phyloP scores from a whole-genome alignment of 495 filamentous ascomycete species.

The Talaromyces liani region DNA sequence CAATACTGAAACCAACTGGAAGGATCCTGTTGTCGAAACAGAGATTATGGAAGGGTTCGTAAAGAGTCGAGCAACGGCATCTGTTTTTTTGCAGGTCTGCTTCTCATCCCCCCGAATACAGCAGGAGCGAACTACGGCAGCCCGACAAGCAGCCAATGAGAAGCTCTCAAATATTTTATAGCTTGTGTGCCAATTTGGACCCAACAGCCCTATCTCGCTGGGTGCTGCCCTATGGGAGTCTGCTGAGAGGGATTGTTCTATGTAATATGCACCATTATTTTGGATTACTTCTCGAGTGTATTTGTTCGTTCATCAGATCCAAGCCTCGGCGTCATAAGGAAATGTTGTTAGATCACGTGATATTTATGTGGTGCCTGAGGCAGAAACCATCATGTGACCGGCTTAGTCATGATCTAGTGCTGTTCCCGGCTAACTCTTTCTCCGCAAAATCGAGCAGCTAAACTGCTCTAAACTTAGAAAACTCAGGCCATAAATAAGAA shows the following conservation, averaged over 20 bases:
- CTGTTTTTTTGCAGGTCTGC: not conserved
- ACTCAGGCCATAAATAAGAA: no score
- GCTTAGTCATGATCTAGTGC: not conserved
- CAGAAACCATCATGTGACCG: not conserved
- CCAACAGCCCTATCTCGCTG: not conserved
- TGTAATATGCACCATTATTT: not conserved
- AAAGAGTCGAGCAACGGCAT: not conserved
- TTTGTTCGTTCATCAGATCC: no score
- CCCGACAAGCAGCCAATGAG: slow-evolving; percentile 2
- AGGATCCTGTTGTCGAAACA: not conserved
- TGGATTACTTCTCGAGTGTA: no score
- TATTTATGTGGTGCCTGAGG: not conserved
- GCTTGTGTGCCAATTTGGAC: not conserved
- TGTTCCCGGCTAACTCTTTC: not conserved
- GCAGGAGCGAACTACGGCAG: not conserved
- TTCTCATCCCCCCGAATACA: not conserved
- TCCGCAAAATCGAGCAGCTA: no score
- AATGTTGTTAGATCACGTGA: not conserved
- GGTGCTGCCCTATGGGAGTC: not conserved
- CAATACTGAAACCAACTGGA: not conserved
- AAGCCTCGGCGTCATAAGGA: not conserved
- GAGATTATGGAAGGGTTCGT: not conserved
- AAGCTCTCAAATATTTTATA: not conserved
- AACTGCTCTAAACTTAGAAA: no score
- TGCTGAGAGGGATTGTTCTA: not conserved